Evolutionary conservation across 2,329 filamentous ascomycete species (phyloP).

Genomic region (Arthroderma sp.): DNA sequence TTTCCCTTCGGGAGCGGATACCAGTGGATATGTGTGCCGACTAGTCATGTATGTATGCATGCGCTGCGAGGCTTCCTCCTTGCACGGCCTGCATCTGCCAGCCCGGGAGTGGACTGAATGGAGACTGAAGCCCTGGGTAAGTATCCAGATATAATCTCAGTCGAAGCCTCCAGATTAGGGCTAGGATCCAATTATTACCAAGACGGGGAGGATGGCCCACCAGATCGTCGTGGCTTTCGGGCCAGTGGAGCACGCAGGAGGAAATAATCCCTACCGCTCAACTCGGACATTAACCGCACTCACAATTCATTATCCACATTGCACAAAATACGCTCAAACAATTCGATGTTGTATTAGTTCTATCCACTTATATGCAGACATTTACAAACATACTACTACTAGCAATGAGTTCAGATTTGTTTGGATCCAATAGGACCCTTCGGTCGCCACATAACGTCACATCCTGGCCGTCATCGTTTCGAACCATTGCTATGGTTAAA

Average conservation of each 20-base stretch:
- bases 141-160: background rate
- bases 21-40: background rate
- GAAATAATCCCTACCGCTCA: background rate
- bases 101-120: background rate
- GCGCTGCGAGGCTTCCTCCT: background rate
- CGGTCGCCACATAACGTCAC: constrained; percentile 3
- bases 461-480: background rate
- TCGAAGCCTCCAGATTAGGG: background rate
- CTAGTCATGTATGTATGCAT: background rate
- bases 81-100: background rate
- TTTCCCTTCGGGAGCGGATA: background rate
- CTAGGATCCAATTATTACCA: background rate
- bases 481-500: background rate
- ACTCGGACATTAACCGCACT: constrained; percentile 3
- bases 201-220: background rate
- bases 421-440: background rate
- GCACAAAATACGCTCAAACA: background rate
- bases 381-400: background rate
- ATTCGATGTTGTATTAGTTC: background rate
- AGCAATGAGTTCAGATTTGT: background rate
- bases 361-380: background rate
- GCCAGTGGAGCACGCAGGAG: background rate
- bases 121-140: background rate
- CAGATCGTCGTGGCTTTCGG: background rate
- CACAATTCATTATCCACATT: background rate